phyloP scores from a whole-genome alignment of 768 basidiomycete species.

The Coprinopsis marcescibilis region DNA sequence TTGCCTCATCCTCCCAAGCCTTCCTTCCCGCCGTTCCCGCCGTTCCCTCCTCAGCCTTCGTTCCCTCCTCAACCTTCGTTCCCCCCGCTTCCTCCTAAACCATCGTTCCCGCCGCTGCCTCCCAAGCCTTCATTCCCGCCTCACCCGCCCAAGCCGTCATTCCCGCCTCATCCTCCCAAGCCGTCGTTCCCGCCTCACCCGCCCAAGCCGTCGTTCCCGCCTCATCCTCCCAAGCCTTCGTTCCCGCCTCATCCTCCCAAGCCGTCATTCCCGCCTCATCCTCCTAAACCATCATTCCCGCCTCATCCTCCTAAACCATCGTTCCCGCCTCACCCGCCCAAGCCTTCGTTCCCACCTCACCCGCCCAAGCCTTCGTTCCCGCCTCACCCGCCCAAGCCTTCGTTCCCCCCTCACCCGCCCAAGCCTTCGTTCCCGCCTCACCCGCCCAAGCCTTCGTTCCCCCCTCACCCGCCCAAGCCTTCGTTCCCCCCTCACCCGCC shows the following conservation, averaged over 20 bases:
- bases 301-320: too few species aligned
- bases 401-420: background rate
- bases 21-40: background rate
- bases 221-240: background rate
- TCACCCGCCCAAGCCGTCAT: background rate
- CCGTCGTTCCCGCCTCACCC: background rate
- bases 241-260: background rate
- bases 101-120: background rate
- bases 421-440: background rate
- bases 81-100: background rate
- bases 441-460: background rate
- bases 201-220: background rate
- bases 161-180: background rate
- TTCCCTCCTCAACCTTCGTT: background rate
- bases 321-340: background rate
- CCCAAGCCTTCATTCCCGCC: background rate
- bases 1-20: background rate
- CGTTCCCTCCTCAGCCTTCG: background rate
- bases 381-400: background rate
- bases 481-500: background rate
- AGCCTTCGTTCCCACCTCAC: background rate
- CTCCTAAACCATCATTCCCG: background rate
- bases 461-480: background rate
- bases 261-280: background rate
- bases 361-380: slow-evolving; percentile 1